Percentiles rank a stretch among this genome's conserved stretches.
These are phyloP conservation scores for Cryptococcus depauperatus DNA, from an alignment of 1,284 basidiomycete genomes.

Conservation along the genomic window DNA sequence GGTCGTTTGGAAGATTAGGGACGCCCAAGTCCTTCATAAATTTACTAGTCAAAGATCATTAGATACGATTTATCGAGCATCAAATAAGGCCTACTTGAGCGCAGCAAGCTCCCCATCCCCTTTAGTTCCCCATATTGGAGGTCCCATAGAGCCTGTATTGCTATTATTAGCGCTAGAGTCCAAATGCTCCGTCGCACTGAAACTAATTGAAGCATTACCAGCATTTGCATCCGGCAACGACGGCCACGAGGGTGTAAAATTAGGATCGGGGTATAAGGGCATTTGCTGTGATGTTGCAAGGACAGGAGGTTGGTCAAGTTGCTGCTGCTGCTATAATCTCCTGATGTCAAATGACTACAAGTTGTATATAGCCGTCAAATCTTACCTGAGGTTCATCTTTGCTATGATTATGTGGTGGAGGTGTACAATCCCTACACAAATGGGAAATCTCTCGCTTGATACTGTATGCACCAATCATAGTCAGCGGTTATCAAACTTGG, in stretches of 20 bases:
- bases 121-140: conserved; percentile 9
- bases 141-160: conserved; percentile 2
- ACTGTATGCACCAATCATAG: conserved; percentile 45
- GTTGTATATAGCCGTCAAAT: neutral
- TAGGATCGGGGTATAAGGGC: conserved; percentile 25
- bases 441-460: conserved; percentile 88
- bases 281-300: conserved; percentile 6
- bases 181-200: too few relatives aligned
- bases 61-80: neutral
- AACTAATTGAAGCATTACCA: neutral
- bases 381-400: conserved; percentile 7
- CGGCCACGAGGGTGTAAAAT: conserved; percentile 34
- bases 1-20: conserved; percentile 38
- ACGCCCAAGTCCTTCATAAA: conserved; percentile 42
- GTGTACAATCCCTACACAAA: conserved; percentile 76
- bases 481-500: neutral
- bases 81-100: conserved; percentile 19
- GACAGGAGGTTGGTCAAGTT: neutral
- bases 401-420: conserved; percentile 45
- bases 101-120: conserved; percentile 33
- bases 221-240: conserved; percentile 25
- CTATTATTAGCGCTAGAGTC: too few relatives aligned
- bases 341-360: conserved; percentile 1
- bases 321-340: conserved; percentile 9
- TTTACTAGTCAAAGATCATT: conserved; percentile 21